These are phyloP conservation scores for Escallonia rubra DNA, from an alignment of 129 eudicot genomes.

Conservation along the genomic window DNA sequence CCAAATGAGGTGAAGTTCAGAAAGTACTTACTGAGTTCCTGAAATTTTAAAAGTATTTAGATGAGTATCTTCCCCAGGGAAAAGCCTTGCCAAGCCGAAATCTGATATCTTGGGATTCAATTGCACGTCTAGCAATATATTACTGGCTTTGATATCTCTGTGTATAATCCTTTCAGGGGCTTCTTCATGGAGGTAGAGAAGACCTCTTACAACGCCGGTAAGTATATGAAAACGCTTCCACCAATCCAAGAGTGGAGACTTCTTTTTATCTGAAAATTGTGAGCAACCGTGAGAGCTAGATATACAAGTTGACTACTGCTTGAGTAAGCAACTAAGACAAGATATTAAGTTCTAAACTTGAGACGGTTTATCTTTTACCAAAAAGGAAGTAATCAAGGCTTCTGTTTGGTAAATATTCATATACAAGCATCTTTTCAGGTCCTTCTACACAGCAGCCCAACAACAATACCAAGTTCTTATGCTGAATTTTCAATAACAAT, in stretches of 20 bases:
- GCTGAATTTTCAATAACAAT: conserved; percentile 66
- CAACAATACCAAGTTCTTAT: conserved; percentile 67
- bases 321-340: background rate
- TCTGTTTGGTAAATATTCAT: conserved; percentile 78
- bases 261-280: conserved; percentile 39
- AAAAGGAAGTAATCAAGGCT: conserved; percentile 82
- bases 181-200: conserved; percentile 90
- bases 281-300: conserved; percentile 6
- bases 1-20: background rate
- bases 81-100: conserved; percentile 88
- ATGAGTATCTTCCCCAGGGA: conserved; percentile 88
- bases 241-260: conserved; percentile 61
- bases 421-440: conserved; percentile 90
- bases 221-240: conserved; percentile 49
- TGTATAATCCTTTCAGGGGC: conserved; percentile 87
- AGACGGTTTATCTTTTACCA: conserved; percentile 24
- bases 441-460: conserved; percentile 89
- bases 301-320: background rate
- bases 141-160: conserved; percentile 85
- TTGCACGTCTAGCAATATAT: conserved; percentile 66
- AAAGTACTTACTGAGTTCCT: conserved; percentile 73
- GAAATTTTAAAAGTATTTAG: conserved; percentile 64
- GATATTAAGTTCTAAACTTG: background rate
- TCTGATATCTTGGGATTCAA: conserved; percentile 78
- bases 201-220: conserved; percentile 66